A percentile compares a stretch with the other conserved stretches of the same genome.
phyloP scores from a whole-genome alignment of 78 protist genomes.

The Protostelium mycophagum region DNA sequence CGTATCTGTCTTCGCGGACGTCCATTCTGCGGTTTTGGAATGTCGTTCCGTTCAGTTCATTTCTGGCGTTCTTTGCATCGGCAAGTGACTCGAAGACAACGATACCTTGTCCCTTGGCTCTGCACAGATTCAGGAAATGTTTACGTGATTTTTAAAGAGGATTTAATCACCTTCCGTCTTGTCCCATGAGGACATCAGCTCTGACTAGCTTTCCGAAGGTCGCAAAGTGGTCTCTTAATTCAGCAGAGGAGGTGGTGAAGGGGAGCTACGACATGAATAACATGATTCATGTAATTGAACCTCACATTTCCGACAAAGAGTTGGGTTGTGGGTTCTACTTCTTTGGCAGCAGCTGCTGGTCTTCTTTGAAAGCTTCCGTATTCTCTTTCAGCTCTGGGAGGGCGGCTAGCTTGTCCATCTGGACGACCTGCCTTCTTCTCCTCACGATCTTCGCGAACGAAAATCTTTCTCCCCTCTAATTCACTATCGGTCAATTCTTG shows the following conservation, averaged over 20 bases:
- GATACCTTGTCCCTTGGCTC: not conserved
- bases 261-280: not conserved
- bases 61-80: not conserved
- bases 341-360: not conserved
- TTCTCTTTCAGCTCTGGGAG: not conserved
- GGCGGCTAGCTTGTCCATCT: not conserved
- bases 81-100: not conserved
- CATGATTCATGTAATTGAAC: not conserved
- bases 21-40: not conserved
- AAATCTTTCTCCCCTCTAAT: conserved; percentile 22
- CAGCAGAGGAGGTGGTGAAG: not conserved
- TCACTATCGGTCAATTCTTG: conserved; percentile 1
- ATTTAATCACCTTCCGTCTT: not conserved
- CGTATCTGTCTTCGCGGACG: not conserved
- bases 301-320: not conserved
- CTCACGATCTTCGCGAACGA: conserved; percentile 15
- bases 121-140: not conserved
- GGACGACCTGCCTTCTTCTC: not conserved
- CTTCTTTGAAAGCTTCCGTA: not conserved
- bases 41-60: not conserved
- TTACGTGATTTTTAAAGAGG: not conserved
- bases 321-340: not conserved
- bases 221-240: not conserved
- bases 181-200: not conserved
- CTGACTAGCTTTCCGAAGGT: not conserved